Conservation (phyloP, 352 stramenopile genomes). For the Globisporangium megalacanthum region DNA sequence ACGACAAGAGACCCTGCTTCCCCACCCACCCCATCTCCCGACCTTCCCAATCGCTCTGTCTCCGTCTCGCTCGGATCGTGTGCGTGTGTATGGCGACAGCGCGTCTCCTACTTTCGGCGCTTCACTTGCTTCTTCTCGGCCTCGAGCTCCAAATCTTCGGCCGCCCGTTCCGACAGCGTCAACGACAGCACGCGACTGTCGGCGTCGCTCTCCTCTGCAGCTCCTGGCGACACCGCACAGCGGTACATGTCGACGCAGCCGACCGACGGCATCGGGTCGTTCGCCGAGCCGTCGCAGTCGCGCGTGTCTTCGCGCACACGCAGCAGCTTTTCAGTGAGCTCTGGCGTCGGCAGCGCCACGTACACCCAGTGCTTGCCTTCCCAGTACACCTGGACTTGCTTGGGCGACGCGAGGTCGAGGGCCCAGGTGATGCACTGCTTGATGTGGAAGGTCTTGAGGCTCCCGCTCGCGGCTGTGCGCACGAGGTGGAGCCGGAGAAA, state of each 20-base stretch:
- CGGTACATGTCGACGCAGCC: conserved; percentile 52
- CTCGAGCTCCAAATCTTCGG: conserved; percentile 2
- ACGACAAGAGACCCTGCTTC: not conserved
- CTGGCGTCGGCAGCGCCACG: conserved; percentile 34
- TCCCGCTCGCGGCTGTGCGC: conserved; percentile 32
- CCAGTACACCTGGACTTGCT: conserved; percentile 45
- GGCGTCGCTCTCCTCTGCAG: not conserved
- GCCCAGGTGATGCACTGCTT: conserved; percentile 60
- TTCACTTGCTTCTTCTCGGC: conserved; percentile 7
- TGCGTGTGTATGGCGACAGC: too few species aligned
- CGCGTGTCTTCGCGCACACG: conserved; percentile 22
- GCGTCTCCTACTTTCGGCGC: conserved; percentile 1
- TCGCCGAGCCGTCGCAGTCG: conserved; percentile 28
- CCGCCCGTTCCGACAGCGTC: not conserved
- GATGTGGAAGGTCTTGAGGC: conserved; percentile 67
- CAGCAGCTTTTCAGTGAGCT: conserved; percentile 35
- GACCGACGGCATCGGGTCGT: conserved; percentile 58
- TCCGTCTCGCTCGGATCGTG: too few species aligned
- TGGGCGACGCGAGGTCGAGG: conserved; percentile 36
- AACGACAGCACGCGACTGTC: not conserved
- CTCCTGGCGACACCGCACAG: conserved; percentile 13
- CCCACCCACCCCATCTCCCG: not conserved
- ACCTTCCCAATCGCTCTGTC: too few species aligned
- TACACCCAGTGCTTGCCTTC: conserved; percentile 45
- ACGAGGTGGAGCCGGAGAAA: conserved; percentile 56